A percentile compares a stretch with the other conserved stretches of the same genome.
Evolutionary conservation across 139 green algal genomes (phyloP).

Genomic region (Tetradesmus lagerheimii): DNA sequence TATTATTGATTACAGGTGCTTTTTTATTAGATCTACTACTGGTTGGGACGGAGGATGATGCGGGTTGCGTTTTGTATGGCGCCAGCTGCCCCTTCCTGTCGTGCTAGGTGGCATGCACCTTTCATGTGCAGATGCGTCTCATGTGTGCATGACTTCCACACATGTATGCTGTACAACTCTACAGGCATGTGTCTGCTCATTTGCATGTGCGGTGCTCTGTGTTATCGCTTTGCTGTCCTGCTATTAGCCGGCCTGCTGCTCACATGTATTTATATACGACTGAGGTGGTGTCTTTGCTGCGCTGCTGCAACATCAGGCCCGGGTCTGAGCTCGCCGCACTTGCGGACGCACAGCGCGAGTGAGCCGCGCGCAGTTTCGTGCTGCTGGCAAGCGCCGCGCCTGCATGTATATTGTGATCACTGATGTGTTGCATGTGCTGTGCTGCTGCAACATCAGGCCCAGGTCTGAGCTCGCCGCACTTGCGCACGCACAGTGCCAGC

Average conservation of each 20-base stretch:
- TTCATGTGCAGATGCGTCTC: too few relatives aligned
- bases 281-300: background rate
- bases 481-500: conserved; percentile 16
- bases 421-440: background rate
- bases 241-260: background rate
- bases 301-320: background rate
- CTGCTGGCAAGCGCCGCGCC: too few relatives aligned
- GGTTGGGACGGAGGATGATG: too few relatives aligned
- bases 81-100: too few relatives aligned
- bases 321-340: background rate
- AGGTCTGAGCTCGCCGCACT: conserved; percentile 19
- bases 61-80: too few relatives aligned
- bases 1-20: background rate
- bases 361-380: too few relatives aligned
- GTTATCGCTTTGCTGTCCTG: background rate
- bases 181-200: background rate
- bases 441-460: background rate
- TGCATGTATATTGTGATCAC: background rate
- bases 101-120: too few relatives aligned
- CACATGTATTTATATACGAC: too few relatives aligned
- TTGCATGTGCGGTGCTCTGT: background rate
- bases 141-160: too few relatives aligned
- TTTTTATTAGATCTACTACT: too few relatives aligned
- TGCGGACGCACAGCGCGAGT: background rate
- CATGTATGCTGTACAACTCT: background rate